phyloP scores from a whole-genome alignment of 768 basidiomycete species.

The Neoboletus magnificus region DNA sequence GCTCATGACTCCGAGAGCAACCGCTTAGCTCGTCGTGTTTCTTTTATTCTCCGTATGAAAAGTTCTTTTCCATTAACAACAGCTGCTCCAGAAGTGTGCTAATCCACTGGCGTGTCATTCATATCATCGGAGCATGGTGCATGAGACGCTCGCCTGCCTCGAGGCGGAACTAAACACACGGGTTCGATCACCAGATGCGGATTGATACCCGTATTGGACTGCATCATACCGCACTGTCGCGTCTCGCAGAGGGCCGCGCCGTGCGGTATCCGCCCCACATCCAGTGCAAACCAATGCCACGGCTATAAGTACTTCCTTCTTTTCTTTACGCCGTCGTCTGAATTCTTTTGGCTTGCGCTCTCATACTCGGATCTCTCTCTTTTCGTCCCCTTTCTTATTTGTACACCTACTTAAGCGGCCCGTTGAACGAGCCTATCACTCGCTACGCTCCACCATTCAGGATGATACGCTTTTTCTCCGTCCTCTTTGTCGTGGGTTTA shows the following conservation, averaged over 20 bases:
- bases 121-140: not conserved
- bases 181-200: constrained; percentile 1
- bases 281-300: constrained; percentile 10
- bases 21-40: no score
- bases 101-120: no score
- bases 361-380: not conserved
- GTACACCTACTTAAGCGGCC: constrained; percentile 8
- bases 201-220: not conserved
- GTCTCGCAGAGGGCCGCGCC: constrained; percentile 6
- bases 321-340: not conserved
- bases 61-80: no score
- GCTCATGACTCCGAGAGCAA: no score
- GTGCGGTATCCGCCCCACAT: constrained; percentile 14
- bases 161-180: constrained; percentile 9
- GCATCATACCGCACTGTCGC: not conserved
- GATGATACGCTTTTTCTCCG: constrained; percentile 15
- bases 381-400: constrained; percentile 5
- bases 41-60: no score
- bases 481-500: constrained; percentile 10
- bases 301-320: constrained; percentile 17
- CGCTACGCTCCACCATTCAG: not conserved
- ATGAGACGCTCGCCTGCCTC: constrained; percentile 12
- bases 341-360: not conserved
- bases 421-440: constrained; percentile 20
- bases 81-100: no score